These are phyloP conservation scores for Talaromyces amestolkiae DNA, from an alignment of 2,329 filamentous ascomycete genomes.

Conservation along the genomic window DNA sequence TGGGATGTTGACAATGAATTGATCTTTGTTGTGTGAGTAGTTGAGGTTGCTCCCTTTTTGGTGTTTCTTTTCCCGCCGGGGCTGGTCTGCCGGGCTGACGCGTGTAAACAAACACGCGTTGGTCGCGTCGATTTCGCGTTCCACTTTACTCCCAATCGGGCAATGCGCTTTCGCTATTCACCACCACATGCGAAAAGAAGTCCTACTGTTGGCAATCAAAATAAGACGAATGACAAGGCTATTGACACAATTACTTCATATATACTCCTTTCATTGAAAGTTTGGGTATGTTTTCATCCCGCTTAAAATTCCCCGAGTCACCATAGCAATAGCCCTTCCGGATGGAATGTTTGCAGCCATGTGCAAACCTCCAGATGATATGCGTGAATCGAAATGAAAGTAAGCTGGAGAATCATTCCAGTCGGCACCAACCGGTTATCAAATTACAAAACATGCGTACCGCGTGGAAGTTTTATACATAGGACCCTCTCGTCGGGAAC, in stretches of 20 bases:
- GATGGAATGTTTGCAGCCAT: slow-evolving; percentile 13
- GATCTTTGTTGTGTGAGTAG: slow-evolving; percentile 30
- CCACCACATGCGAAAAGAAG: background rate
- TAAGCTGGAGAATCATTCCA: background rate
- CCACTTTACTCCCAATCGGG: background rate
- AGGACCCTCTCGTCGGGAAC: background rate
- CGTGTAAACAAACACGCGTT: slow-evolving; percentile 14
- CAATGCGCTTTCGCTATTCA: background rate
- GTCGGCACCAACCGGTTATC: background rate
- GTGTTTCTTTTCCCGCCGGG: slow-evolving; percentile 15
- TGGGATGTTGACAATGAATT: slow-evolving; percentile 22
- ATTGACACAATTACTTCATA: background rate
- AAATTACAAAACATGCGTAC: no score
- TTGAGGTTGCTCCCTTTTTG: slow-evolving; percentile 21
- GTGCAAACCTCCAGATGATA: background rate
- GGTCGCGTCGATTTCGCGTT: slow-evolving; percentile 11
- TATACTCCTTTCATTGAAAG: background rate
- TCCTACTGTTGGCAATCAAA: background rate
- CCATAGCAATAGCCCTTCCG: slow-evolving; percentile 15
- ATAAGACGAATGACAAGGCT: background rate
- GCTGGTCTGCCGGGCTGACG: background rate
- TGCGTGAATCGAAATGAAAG: background rate
- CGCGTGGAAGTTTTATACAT: no score
- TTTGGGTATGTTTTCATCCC: background rate
- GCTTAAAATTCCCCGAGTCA: slow-evolving; percentile 6